Conservation (phyloP, 345 rosid genomes). For the Leavenworthia alabamica region DNA sequence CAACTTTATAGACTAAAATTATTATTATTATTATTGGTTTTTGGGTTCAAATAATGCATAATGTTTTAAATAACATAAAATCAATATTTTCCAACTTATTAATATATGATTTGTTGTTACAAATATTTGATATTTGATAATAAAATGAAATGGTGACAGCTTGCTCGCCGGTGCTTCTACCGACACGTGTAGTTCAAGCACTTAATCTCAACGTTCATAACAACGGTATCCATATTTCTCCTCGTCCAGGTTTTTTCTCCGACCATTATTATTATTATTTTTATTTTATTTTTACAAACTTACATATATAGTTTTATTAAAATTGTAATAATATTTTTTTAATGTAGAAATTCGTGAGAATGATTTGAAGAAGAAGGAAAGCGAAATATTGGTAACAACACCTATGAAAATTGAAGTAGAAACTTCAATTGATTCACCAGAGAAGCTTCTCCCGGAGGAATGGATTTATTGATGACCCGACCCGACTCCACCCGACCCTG, state of each 20-base stretch:
- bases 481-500: not conserved
- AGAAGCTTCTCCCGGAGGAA: constrained; percentile 66
- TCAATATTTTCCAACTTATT: too few species aligned
- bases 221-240: constrained; percentile 40
- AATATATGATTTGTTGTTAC: not conserved
- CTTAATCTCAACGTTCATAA: constrained; percentile 45
- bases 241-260: constrained; percentile 27
- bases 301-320: not conserved
- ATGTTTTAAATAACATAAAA: too few species aligned
- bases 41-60: too few species aligned
- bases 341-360: constrained; percentile 29
- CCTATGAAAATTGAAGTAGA: constrained; percentile 20
- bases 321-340: not conserved
- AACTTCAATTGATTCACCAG: constrained; percentile 43
- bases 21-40: too few species aligned
- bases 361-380: constrained; percentile 19
- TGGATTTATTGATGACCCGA: constrained; percentile 55
- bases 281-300: too few species aligned
- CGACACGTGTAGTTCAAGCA: constrained; percentile 49
- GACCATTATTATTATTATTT: too few species aligned
- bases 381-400: constrained; percentile 23
- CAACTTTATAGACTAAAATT: too few species aligned
- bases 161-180: constrained; percentile 55
- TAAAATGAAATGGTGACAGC: constrained; percentile 21
- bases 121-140: not conserved